Evolutionary conservation across 176 grass and related monocot species (phyloP).

Genomic region (Puya raimondii): DNA sequence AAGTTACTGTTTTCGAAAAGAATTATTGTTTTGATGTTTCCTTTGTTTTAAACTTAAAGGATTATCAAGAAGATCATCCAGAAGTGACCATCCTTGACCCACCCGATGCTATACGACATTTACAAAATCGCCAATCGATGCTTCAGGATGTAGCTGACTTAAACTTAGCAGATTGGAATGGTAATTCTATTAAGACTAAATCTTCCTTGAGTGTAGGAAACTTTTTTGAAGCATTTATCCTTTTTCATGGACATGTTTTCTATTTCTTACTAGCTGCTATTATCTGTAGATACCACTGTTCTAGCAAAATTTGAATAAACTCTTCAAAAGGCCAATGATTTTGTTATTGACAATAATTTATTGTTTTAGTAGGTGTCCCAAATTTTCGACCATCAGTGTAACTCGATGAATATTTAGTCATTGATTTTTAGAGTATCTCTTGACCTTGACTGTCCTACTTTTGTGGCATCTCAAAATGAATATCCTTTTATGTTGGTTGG

Average conservation of each 20-base stretch:
- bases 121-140: constrained; percentile 88
- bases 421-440: too few relatives aligned
- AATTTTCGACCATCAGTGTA: too few relatives aligned
- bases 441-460: too few relatives aligned
- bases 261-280: too few relatives aligned
- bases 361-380: background rate
- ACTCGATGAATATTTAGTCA: too few relatives aligned
- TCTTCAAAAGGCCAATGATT: too few relatives aligned
- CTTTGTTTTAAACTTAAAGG: constrained; percentile 31
- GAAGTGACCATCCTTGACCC: constrained; percentile 89
- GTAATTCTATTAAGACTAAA: constrained; percentile 30
- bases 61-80: constrained; percentile 69
- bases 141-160: constrained; percentile 79
- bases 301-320: too few relatives aligned
- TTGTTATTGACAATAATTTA: background rate
- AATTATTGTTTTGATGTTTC: background rate
- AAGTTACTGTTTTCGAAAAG: background rate
- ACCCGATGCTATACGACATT: constrained; percentile 67
- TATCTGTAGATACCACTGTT: too few relatives aligned
- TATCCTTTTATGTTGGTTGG: background rate
- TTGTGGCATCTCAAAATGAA: too few relatives aligned
- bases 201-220: background rate
- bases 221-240: background rate
- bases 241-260: background rate
- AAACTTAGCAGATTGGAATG: constrained; percentile 73